Base-by-base conservation (phyloP, 1,284 basidiomycete genomes). In the Moesziomyces parantarcticus region DNA sequence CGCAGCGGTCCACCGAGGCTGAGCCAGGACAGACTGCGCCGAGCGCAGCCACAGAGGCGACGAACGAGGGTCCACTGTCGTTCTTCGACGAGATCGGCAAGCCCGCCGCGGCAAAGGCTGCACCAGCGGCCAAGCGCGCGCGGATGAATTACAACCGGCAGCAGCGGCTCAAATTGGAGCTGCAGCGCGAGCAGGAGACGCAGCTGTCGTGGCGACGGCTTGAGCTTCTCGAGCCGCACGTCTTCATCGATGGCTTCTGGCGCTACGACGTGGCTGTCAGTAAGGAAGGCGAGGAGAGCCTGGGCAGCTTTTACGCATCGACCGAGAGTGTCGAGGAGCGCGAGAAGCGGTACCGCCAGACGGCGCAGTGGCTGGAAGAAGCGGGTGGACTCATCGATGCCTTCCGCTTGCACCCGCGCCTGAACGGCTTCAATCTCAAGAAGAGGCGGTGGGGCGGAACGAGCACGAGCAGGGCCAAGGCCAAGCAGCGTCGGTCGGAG, bases 301-400 rank as follows among this genome's bases (percentile, higher is more conserved):
- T 58, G 20, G 66, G 55, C 50, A 40, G 46, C 3, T 45, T 60
- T n/a, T 67, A 64, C 48, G 11, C 18, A 20, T 42, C 64, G 4
- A 22, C 14, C 11, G 67, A 74, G 22, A 51, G 44, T 5, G 40
- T 18, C 13, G 54, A 51, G 2, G 55, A 72, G 11, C 60, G 62
- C 11, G 64, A 61, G 16, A 65, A 65, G 44, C 54, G 64, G 18
- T 56, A 70, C 21, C 75, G 86, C 10, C 77, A 86, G 9, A 76
- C 86, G 45, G 83, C 85, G 36, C 84, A 86, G 46, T 98, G 94
- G 91, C 86, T 97, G 65, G 83, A 91, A 26, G 89, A 93, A 75
- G 93, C 94, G 0, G 91, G 92, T 74, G 91, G 89, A 62, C 87
- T 98, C 50, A 88, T 97, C 16, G 93, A 97, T 72, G 90, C 89